Conservation (phyloP, 2,329 filamentous ascomycete genomes). For the Penicillium thymicola region DNA sequence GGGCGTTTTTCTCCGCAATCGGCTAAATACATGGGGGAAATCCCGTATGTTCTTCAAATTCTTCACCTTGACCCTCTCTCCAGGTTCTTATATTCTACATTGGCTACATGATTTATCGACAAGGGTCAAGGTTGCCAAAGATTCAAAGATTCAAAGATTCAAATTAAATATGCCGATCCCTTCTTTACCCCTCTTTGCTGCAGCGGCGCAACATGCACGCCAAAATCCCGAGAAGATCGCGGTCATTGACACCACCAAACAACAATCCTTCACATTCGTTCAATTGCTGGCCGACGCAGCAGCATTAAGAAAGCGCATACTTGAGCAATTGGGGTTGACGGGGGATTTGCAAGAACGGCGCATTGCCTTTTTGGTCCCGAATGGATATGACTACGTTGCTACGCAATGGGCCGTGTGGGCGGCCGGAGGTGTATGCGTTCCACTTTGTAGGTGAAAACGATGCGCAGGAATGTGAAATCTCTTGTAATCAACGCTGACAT, state of each 20-base stretch:
- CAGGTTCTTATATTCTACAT: not conserved
- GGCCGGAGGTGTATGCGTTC: slow-evolving; percentile 43
- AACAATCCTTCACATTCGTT: slow-evolving; percentile 39
- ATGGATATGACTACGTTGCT: slow-evolving; percentile 44
- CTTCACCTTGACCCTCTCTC: not conserved
- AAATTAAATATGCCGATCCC: slow-evolving; percentile 28
- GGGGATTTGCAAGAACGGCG: slow-evolving; percentile 38
- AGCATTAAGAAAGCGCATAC: slow-evolving; percentile 35
- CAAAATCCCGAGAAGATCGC: slow-evolving; percentile 36
- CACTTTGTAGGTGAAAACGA: slow-evolving; percentile 37
- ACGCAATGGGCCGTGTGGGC: slow-evolving; percentile 46
- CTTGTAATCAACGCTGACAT: not conserved
- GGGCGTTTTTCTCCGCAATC: slow-evolving; percentile 1
- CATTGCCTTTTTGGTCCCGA: slow-evolving; percentile 39
- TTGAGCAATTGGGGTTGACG: slow-evolving; percentile 29
- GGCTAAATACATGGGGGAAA: not conserved
- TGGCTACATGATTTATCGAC: not conserved
- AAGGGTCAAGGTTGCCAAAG: not conserved
- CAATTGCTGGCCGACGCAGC: slow-evolving; percentile 42
- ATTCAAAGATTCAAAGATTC: not conserved
- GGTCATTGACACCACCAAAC: slow-evolving; percentile 39
- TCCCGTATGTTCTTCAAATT: not conserved
- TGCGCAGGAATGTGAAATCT: not conserved
- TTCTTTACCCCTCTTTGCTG: slow-evolving; percentile 40
- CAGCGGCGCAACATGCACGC: slow-evolving; percentile 36